Base-by-base conservation (phyloP, 371 early-diverging fungal genomes). In the Circinella minor region DNA sequence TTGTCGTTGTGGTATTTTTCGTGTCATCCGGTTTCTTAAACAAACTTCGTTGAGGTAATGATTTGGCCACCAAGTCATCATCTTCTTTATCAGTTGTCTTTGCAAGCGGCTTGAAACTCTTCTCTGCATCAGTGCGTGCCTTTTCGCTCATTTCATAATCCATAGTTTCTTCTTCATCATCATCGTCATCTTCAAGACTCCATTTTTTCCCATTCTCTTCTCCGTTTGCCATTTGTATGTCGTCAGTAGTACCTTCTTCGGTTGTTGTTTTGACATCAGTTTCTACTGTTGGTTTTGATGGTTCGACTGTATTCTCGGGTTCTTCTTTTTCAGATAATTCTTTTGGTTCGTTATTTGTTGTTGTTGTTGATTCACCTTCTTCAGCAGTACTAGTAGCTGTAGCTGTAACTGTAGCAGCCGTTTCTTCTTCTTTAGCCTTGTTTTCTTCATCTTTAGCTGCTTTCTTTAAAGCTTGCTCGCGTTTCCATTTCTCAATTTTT, bases 401-500 rank as follows among this genome's bases (percentile, higher is more conserved):
- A 34, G 71, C 61, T 18, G 71, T 69, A 34, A 70, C 61, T 18
- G 60, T 72, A 59, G 47, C 61, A 20, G 67, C 65, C 37, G 61
- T 57, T 15, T 55, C 47, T 4, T 48, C 74, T 36, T 68, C 63
- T 67, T 61, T 65, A 36, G 36, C 72, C 37, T 46, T 48, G 51
- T 61, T 73, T 57, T 69, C 67, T 62, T 68, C 70, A 20, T 79
- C 80, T 27, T 80, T 82, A 18, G 78, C 68, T 7, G 63, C 77
- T 69, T 87, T 83, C 14, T 78, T 82, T 4, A 85, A 86, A 65
- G 92, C 89, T 59, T 83, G 77, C 61, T 91, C 90, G 61, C 78
- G 77, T 66, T 87, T 74, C 91, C 93, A 92, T 73, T 90, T 85
- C 75, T 90, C 88, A n/a, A 93, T 81, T 43, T 90, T 79, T 73